Evolutionary conservation across 768 basidiomycete species (phyloP).

Genomic region (Suillus sp.): DNA sequence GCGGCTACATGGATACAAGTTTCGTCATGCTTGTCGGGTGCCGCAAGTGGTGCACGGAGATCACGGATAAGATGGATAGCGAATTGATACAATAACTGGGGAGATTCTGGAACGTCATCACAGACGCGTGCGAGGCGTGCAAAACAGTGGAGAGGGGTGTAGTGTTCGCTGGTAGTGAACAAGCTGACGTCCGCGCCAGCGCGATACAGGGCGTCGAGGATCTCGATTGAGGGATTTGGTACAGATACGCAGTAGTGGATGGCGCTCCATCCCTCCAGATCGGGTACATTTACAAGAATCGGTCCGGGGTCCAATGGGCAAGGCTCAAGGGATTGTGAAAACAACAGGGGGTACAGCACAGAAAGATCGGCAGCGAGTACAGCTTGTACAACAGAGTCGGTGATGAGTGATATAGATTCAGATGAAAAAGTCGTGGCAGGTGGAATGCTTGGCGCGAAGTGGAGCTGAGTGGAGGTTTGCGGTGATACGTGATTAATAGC

Average conservation of each 20-base stretch:
- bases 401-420: conserved; percentile 45
- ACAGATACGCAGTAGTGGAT: conserved; percentile 69
- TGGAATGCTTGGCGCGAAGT: conserved; percentile 32
- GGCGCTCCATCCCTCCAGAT: conserved; percentile 69
- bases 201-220: conserved; percentile 71
- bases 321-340: conserved; percentile 47
- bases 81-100: conserved; percentile 54
- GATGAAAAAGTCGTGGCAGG: conserved; percentile 37
- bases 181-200: conserved; percentile 76
- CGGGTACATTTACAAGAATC: conserved; percentile 67
- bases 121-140: conserved; percentile 43
- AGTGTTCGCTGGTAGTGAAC: conserved; percentile 65
- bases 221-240: conserved; percentile 55
- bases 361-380: conserved; percentile 51
- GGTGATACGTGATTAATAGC: conserved; percentile 30
- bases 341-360: conserved; percentile 56
- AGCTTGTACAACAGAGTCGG: conserved; percentile 56
- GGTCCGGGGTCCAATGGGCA: conserved; percentile 41
- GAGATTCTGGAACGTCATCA: conserved; percentile 36
- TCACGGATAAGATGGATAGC: conserved; percentile 68
- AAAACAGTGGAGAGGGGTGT: conserved; percentile 69
- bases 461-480: conserved; percentile 21
- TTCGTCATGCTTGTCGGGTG: conserved; percentile 66
- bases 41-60: conserved; percentile 67
- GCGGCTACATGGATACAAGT: conserved; percentile 83